Conservation (phyloP, 2,329 filamentous ascomycete species). For the Metarhizium humberi region DNA sequence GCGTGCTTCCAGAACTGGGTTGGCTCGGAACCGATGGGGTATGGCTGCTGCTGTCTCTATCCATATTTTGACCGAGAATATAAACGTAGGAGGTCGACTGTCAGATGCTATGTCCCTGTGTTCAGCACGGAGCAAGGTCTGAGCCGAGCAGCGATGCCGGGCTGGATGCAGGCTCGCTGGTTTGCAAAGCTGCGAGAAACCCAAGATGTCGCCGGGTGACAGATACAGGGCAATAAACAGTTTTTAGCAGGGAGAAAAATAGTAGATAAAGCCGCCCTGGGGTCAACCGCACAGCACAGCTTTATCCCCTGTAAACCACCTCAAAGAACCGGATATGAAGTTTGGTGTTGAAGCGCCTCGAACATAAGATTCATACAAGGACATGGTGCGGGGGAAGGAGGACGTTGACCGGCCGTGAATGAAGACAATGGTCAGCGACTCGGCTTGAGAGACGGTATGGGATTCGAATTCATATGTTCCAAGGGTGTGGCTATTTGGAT, state of each 20-base stretch:
- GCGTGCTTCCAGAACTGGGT: slow-evolving; percentile 23
- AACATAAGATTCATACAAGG: neutral
- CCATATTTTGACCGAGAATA: slow-evolving; percentile 15
- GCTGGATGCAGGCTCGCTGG: neutral
- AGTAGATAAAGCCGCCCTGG: too few species aligned
- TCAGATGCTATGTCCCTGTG: neutral
- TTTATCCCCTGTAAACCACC: neutral
- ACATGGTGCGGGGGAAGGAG: slow-evolving; percentile 2
- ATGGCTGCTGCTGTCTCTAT: slow-evolving; percentile 20
- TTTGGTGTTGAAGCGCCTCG: neutral
- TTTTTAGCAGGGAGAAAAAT: too few species aligned
- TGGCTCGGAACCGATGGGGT: slow-evolving; percentile 20
- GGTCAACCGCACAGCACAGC: neutral
- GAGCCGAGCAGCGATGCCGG: neutral
- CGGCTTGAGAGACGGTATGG: neutral
- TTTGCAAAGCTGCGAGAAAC: neutral
- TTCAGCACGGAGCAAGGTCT: neutral
- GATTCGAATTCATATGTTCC: neutral
- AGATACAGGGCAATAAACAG: neutral
- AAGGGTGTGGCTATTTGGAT: neutral
- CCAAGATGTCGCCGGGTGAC: neutral
- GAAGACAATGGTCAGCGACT: neutral
- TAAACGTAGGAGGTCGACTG: neutral
- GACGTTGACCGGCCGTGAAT: neutral
- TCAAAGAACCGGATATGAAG: slow-evolving; percentile 1